A percentile compares a stretch with the other conserved stretches of the same genome.
Evolutionary conservation across 345 rosid species (phyloP).

Genomic region (Hevea brasiliensis): DNA sequence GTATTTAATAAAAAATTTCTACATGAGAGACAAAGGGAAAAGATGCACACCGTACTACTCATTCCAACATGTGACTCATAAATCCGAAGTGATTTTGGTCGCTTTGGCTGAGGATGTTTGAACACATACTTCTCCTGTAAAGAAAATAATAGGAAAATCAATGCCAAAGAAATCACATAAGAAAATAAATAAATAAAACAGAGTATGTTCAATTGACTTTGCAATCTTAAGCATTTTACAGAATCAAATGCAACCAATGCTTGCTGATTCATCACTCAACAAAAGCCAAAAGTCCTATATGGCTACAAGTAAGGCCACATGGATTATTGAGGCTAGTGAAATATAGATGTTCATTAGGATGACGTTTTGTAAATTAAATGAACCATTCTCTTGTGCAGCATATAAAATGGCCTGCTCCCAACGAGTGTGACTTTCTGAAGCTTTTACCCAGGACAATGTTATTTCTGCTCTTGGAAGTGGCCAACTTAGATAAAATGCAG

Average conservation of each 20-base stretch:
- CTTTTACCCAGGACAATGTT: neutral
- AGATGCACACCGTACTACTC: conserved; percentile 83
- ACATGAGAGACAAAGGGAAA: conserved; percentile 11
- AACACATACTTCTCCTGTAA: conserved; percentile 77
- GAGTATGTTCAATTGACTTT: neutral
- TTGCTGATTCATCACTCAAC: neutral
- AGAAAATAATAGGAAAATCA: conserved; percentile 21
- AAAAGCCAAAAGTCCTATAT: neutral
- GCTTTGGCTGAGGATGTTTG: conserved; percentile 83
- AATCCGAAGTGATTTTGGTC: conserved; percentile 81
- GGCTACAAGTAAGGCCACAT: neutral
- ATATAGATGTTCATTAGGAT: neutral
- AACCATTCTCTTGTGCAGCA: neutral
- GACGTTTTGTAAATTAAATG: neutral
- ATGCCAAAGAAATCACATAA: neutral
- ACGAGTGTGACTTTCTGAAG: too few relatives aligned
- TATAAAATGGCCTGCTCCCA: neutral
- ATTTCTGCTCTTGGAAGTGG: neutral
- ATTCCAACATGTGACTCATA: conserved; percentile 97
- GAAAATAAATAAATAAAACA: neutral
- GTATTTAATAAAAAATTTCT: neutral
- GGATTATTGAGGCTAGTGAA: neutral
- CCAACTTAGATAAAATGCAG: neutral
- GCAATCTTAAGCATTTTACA: neutral
- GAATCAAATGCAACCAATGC: neutral